A percentile compares a stretch with the other conserved stretches of the same genome.
These are phyloP conservation scores for Termitomyces sp. DNA, from an alignment of 768 basidiomycete genomes.

Conservation along the genomic window DNA sequence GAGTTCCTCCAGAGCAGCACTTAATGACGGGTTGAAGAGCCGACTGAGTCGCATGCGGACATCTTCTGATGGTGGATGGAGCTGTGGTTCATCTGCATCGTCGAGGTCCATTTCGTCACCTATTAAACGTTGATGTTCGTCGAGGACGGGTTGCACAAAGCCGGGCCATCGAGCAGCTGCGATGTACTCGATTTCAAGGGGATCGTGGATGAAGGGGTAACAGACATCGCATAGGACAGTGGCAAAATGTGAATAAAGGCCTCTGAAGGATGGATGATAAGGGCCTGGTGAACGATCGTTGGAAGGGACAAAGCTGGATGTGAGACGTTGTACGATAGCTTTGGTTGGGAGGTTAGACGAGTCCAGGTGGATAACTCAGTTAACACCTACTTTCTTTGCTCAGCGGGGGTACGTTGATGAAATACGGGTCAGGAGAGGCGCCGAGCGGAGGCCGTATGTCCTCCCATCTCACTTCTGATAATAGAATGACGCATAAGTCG, in stretches of 20 bases:
- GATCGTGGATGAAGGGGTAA: slow-evolving; percentile 60
- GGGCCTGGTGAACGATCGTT: slow-evolving; percentile 13
- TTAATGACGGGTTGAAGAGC: slow-evolving; percentile 59
- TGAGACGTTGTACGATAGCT: slow-evolving; percentile 33
- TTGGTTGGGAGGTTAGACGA: background rate
- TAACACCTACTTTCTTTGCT: slow-evolving; percentile 49
- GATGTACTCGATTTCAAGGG: slow-evolving; percentile 68
- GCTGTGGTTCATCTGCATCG: slow-evolving; percentile 14
- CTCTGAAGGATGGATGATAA: slow-evolving; percentile 51
- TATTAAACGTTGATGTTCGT: slow-evolving; percentile 30
- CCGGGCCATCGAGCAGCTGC: slow-evolving; percentile 79
- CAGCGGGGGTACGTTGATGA: slow-evolving; percentile 48
- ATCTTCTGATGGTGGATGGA: slow-evolving; percentile 43
- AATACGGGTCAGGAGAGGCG: slow-evolving; percentile 70
- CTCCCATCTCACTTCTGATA: slow-evolving; percentile 67
- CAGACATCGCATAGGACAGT: slow-evolving; percentile 56
- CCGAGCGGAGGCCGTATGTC: slow-evolving; percentile 66
- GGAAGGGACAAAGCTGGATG: slow-evolving; percentile 29
- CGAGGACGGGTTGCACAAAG: slow-evolving; percentile 65
- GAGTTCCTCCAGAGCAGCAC: slow-evolving; percentile 57
- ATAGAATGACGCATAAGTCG: slow-evolving; percentile 54
- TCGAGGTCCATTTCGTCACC: slow-evolving; percentile 18
- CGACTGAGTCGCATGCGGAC: slow-evolving; percentile 61
- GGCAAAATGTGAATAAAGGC: slow-evolving; percentile 62
- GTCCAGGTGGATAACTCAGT: background rate